Evolutionary conservation across 805 yeast genomes (phyloP).

Genomic region (Candida fluviatilis): DNA sequence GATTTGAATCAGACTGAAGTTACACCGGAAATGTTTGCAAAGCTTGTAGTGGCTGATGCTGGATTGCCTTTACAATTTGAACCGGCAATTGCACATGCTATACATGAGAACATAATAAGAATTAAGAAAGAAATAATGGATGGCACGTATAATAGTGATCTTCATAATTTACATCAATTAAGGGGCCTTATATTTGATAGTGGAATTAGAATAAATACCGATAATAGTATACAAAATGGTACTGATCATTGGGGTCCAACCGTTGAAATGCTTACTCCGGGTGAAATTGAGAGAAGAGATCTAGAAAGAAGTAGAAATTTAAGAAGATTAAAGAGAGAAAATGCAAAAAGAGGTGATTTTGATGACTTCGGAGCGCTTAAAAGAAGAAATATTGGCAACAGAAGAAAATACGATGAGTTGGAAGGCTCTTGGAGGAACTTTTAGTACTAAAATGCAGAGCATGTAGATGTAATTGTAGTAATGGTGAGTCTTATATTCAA

Average conservation of each 20-base stretch:
- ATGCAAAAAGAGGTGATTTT: conserved; percentile 54
- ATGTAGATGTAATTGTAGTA: too few relatives aligned
- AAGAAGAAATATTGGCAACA: conserved; percentile 36
- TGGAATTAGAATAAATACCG: conserved; percentile 42
- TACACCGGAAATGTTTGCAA: conserved; percentile 84
- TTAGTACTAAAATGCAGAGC: too few relatives aligned
- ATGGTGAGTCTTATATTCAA: too few relatives aligned
- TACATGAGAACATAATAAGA: conserved; percentile 74
- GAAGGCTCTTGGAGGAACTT: conserved; percentile 21
- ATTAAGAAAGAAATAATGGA: conserved; percentile 81
- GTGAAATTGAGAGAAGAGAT: conserved; percentile 93
- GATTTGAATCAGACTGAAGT: conserved; percentile 54
- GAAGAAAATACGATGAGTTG: conserved; percentile 52
- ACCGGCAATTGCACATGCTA: conserved; percentile 83
- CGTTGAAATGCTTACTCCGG: conserved; percentile 79
- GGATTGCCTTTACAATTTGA: conserved; percentile 82
- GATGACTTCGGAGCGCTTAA: conserved; percentile 29
- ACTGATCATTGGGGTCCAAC: conserved; percentile 87
- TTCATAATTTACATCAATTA: conserved; percentile 39
- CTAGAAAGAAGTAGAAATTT: conserved; percentile 90
- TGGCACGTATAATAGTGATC: conserved; percentile 38
- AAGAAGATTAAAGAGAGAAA: conserved; percentile 89
- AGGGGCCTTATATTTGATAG: conserved; percentile 42
- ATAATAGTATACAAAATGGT: conserved; percentile 68
- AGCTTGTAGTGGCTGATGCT: conserved; percentile 74